phyloP scores from a whole-genome alignment of 2,329 filamentous ascomycete species.

The Alternaria gansuensis region DNA sequence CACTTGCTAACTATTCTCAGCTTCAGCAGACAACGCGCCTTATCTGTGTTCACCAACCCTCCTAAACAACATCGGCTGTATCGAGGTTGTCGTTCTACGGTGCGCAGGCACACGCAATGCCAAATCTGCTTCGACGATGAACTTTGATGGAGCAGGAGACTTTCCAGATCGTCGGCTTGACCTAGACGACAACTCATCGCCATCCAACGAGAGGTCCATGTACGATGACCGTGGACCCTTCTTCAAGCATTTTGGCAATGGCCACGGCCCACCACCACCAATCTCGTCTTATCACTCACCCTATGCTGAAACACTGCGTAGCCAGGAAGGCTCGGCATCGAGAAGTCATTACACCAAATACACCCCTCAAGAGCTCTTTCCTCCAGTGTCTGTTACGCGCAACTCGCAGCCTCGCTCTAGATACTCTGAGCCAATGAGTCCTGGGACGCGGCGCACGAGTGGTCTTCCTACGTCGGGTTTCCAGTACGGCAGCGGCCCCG shows the following conservation, averaged over 20 bases:
- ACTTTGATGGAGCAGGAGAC: conserved; percentile 44
- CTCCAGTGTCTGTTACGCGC: not conserved
- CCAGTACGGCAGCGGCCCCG: conserved; percentile 43
- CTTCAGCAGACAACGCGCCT: conserved; percentile 50
- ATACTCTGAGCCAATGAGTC: conserved; percentile 24
- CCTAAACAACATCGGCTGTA: conserved; percentile 56
- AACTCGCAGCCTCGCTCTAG: conserved; percentile 13
- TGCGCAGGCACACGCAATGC: conserved; percentile 46
- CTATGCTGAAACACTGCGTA: conserved; percentile 26
- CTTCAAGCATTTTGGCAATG: not conserved
- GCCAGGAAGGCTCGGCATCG: conserved; percentile 15
- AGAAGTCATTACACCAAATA: conserved; percentile 8
- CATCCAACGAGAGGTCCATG: conserved; percentile 2
- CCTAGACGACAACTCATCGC: conserved; percentile 24
- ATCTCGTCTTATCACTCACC: conserved; percentile 22
- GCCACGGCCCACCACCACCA: conserved; percentile 15
- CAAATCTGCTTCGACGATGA: conserved; percentile 33
- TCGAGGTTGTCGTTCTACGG: conserved; percentile 60
- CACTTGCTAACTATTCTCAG: conserved; percentile 39
- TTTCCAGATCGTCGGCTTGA: conserved; percentile 24
- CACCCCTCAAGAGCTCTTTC: not conserved
- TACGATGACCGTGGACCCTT: conserved; percentile 33
- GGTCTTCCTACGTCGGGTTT: conserved; percentile 24
- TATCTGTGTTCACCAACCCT: conserved; percentile 44
- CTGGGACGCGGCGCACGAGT: conserved; percentile 10